A percentile compares a stretch with the other conserved stretches of the same genome.
phyloP scores from a whole-genome alignment of 2,329 filamentous ascomycete genomes.

The Aureobasidium leucospermi region DNA sequence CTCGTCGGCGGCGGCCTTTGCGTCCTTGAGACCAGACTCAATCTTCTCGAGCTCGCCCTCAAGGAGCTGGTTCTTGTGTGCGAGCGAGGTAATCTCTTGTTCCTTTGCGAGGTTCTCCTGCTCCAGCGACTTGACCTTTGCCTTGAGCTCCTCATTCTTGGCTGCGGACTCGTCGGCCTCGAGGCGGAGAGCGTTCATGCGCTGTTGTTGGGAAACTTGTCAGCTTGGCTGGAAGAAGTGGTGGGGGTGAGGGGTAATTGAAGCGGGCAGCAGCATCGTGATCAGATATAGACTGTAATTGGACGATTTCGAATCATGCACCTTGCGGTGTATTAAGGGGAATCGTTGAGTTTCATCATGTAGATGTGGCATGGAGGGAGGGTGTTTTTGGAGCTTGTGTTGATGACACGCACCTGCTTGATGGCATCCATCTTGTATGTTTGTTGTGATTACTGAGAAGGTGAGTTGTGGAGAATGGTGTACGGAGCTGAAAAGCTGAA shows the following conservation, averaged over 20 bases:
- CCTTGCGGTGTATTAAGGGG: conserved; percentile 14
- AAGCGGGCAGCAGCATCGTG: neutral
- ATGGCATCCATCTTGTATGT: conserved; percentile 33
- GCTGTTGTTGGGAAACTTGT: conserved; percentile 45
- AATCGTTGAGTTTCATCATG: conserved; percentile 13
- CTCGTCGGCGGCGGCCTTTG: conserved; percentile 80
- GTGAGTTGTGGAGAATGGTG: neutral
- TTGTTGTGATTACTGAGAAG: conserved; percentile 1
- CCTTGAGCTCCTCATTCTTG: conserved; percentile 81
- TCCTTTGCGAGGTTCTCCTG: conserved; percentile 95
- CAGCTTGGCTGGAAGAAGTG: conserved; percentile 16
- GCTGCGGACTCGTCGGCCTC: conserved; percentile 79
- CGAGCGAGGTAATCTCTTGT: conserved; percentile 93
- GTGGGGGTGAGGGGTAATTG: conserved; percentile 15
- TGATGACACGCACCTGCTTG: conserved; percentile 31
- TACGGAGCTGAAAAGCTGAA: neutral
- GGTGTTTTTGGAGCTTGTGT: conserved; percentile 21
- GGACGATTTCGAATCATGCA: conserved; percentile 15
- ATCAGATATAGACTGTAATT: conserved; percentile 13
- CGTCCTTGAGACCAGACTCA: conserved; percentile 72
- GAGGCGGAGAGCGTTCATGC: conserved; percentile 89
- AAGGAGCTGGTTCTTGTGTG: conserved; percentile 89
- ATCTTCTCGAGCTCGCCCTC: conserved; percentile 90
- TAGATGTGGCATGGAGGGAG: neutral
- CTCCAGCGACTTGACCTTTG: conserved; percentile 74